These are phyloP conservation scores for Chrysosporium keratinophilum DNA, from an alignment of 2,329 filamentous ascomycete genomes.

Conservation along the genomic window DNA sequence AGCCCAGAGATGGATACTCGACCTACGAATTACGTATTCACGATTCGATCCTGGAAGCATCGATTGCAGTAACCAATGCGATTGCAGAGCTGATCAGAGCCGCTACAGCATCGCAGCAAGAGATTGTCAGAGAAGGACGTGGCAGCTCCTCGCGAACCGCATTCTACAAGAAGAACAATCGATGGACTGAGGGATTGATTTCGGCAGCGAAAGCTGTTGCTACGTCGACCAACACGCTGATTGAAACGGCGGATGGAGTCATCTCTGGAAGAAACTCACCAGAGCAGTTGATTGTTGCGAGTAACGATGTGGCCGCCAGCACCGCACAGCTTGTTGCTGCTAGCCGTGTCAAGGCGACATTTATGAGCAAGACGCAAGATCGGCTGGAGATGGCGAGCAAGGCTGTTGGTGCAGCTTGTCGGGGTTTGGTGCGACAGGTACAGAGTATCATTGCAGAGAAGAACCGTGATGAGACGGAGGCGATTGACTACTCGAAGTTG, in stretches of 20 bases:
- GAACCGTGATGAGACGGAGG: slow-evolving; percentile 64
- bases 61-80: slow-evolving; percentile 83
- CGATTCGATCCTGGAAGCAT: slow-evolving; percentile 87
- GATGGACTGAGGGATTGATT: slow-evolving; percentile 96
- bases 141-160: slow-evolving; percentile 79
- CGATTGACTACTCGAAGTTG: slow-evolving; percentile 77
- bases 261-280: slow-evolving; percentile 84
- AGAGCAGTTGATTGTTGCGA: slow-evolving; percentile 94
- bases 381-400: slow-evolving; percentile 82
- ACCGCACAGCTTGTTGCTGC: slow-evolving; percentile 95
- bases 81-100: slow-evolving; percentile 93
- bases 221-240: slow-evolving; percentile 83
- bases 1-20: slow-evolving; percentile 88
- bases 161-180: slow-evolving; percentile 99
- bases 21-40: slow-evolving; percentile 95
- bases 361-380: slow-evolving; percentile 97
- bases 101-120: slow-evolving; percentile 81
- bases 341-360: slow-evolving; percentile 89
- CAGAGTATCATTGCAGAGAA: slow-evolving; percentile 87
- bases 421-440: slow-evolving; percentile 80
- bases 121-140: slow-evolving; percentile 88
- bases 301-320: slow-evolving; percentile 90
- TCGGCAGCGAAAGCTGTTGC: slow-evolving; percentile 95
- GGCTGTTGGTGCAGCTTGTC: slow-evolving; percentile 80
- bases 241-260: slow-evolving; percentile 95